Evolutionary conservation across 176 grass and related monocot species (phyloP).

Genomic region (Carex scoparia): DNA sequence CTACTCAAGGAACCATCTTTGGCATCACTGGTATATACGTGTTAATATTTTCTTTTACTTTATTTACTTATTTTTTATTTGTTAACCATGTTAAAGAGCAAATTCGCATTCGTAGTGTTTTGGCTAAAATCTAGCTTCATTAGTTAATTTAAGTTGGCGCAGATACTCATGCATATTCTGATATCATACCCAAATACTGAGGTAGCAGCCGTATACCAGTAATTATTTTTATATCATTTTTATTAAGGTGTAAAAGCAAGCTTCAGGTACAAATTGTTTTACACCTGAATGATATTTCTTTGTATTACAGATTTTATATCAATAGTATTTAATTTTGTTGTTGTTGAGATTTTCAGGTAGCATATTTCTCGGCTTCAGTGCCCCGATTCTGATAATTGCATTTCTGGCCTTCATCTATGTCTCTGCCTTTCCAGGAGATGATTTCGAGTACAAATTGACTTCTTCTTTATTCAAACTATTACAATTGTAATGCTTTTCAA

Average conservation of each 20-base stretch:
- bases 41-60: neutral
- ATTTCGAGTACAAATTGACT: slow-evolving; percentile 46
- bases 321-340: neutral
- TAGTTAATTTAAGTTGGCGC: neutral
- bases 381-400: slow-evolving; percentile 61
- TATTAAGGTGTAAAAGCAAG: neutral
- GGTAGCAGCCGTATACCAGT: neutral
- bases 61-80: neutral
- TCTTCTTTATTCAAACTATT: neutral
- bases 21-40: slow-evolving; percentile 51
- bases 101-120: neutral
- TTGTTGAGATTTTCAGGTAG: slow-evolving; percentile 33
- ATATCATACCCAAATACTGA: neutral
- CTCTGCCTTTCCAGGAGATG: slow-evolving; percentile 42
- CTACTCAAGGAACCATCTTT: slow-evolving; percentile 32
- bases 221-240: neutral
- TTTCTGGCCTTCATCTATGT: slow-evolving; percentile 69
- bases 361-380: slow-evolving; percentile 71
- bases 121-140: neutral
- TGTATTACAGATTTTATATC: neutral
- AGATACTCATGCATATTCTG: neutral
- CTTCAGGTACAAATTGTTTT: neutral
- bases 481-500: neutral
- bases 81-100: neutral
- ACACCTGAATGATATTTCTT: neutral